Evolutionary conservation across 148 eudicot genomes (phyloP).

Genomic region (Bassia scoparia): DNA sequence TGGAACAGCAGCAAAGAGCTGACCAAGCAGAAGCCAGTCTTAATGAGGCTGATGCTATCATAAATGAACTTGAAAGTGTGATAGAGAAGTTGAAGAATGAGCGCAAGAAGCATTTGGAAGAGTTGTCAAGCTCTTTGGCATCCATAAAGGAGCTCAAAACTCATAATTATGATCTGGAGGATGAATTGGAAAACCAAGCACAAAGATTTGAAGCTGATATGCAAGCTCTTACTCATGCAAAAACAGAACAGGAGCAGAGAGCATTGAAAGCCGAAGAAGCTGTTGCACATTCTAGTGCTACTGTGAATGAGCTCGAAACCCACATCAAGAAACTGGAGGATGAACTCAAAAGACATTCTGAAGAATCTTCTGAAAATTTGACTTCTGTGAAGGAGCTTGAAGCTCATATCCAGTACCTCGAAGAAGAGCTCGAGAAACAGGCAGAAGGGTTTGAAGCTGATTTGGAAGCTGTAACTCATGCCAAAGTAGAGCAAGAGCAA

Average conservation of each 20-base stretch:
- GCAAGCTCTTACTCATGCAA: conserved; percentile 32
- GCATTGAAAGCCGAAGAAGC: conserved; percentile 32
- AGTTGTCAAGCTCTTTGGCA: conserved; percentile 28
- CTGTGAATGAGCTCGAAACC: conserved; percentile 50
- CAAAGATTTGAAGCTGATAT: conserved; percentile 34
- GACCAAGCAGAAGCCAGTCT: conserved; percentile 31
- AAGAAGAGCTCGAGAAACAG: conserved; percentile 69
- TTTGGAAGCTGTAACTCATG: conserved; percentile 55
- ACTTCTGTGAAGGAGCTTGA: conserved; percentile 56
- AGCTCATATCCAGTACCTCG: conserved; percentile 47
- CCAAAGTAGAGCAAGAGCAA: conserved; percentile 82
- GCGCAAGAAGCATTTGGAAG: conserved; percentile 24
- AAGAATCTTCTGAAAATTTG: conserved; percentile 45
- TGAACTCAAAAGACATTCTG: conserved; percentile 45
- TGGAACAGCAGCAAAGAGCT: conserved; percentile 32
- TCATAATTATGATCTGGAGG: conserved; percentile 28
- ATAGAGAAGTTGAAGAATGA: conserved; percentile 31
- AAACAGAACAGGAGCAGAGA: conserved; percentile 34
- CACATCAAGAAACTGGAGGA: conserved; percentile 53
- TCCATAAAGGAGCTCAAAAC: conserved; percentile 33
- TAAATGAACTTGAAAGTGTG: conserved; percentile 28
- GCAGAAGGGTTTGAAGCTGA: conserved; percentile 70
- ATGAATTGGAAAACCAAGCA: conserved; percentile 30
- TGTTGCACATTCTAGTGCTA: conserved; percentile 16
- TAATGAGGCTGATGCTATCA: conserved; percentile 19